phyloP scores from a whole-genome alignment of 805 yeast genomes.

The Nakazawaea ambrosiae region DNA sequence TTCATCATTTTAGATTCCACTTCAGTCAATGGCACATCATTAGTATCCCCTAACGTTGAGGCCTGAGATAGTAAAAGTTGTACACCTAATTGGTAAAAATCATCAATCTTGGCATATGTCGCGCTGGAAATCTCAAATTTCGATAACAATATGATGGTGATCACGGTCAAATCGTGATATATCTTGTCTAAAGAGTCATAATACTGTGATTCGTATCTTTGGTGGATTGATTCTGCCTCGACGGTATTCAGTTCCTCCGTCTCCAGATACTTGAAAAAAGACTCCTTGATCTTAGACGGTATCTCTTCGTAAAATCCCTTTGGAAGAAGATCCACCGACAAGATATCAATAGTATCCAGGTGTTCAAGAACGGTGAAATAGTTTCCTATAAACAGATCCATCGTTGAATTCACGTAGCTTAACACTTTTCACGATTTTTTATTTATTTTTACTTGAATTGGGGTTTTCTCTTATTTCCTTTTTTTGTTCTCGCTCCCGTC shows the following conservation, averaged over 20 bases:
- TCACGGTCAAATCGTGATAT: conserved; percentile 61
- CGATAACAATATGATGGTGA: conserved; percentile 41
- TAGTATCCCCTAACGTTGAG: conserved; percentile 24
- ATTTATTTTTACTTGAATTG: too few species aligned
- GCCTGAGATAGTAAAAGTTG: conserved; percentile 62
- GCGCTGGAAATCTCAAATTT: conserved; percentile 41
- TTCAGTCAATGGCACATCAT: conserved; percentile 7
- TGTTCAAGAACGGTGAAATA: conserved; percentile 16
- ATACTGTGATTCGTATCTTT: conserved; percentile 28
- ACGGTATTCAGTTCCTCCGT: conserved; percentile 17
- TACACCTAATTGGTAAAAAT: conserved; percentile 52
- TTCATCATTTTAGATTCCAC: conserved; percentile 38
- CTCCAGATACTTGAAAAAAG: conserved; percentile 32
- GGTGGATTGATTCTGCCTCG: conserved; percentile 32
- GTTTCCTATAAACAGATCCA: conserved; percentile 15
- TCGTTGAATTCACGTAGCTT: not conserved
- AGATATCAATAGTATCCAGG: conserved; percentile 16
- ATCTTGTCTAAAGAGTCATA: conserved; percentile 48
- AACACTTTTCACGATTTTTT: not conserved
- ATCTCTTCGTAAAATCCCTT: conserved; percentile 37
- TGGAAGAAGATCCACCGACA: conserved; percentile 28
- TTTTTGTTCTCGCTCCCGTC: too few species aligned
- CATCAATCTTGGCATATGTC: conserved; percentile 48
- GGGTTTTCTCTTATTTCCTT: too few species aligned
- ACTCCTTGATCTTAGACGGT: conserved; percentile 33